Evolutionary conservation across 495 filamentous ascomycete species (phyloP).

Genomic region (Mytilinidion resinicola): DNA sequence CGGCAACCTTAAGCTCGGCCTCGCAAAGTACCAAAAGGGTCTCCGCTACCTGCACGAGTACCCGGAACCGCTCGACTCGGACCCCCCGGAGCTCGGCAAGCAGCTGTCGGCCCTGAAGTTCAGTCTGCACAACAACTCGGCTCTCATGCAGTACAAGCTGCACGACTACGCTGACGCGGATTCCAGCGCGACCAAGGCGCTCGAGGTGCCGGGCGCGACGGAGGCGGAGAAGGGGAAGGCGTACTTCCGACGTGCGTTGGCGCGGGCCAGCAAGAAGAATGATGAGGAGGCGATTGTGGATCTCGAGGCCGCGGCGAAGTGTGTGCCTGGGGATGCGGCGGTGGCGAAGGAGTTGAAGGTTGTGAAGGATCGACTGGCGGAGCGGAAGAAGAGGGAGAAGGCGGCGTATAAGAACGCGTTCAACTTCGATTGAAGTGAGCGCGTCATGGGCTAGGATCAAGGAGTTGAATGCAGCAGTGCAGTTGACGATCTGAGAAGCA

Average conservation of each 20-base stretch:
- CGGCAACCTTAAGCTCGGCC: slow-evolving; percentile 58
- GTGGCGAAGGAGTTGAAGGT: slow-evolving; percentile 65
- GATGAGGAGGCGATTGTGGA: slow-evolving; percentile 77
- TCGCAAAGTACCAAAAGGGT: slow-evolving; percentile 98
- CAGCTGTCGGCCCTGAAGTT: slow-evolving; percentile 70
- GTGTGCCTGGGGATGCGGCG: slow-evolving; percentile 69
- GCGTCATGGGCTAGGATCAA: too few species aligned
- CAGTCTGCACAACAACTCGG: slow-evolving; percentile 68
- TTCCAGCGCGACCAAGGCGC: slow-evolving; percentile 63
- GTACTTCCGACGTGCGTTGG: slow-evolving; percentile 72
- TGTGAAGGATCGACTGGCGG: slow-evolving; percentile 69
- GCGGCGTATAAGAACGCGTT: slow-evolving; percentile 88
- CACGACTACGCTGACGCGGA: slow-evolving; percentile 61
- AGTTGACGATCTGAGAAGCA: too few species aligned
- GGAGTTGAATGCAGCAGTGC: too few species aligned
- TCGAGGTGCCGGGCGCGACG: slow-evolving; percentile 58
- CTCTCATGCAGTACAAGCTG: slow-evolving; percentile 76
- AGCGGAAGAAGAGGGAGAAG: slow-evolving; percentile 77
- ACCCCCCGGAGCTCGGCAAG: slow-evolving; percentile 57
- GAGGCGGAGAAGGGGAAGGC: slow-evolving; percentile 85
- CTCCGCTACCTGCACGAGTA: slow-evolving; percentile 90
- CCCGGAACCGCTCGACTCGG: slow-evolving; percentile 58
- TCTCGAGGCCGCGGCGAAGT: slow-evolving; percentile 66
- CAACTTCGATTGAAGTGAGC: slow-evolving; percentile 31
- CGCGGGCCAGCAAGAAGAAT: slow-evolving; percentile 67